Evolutionary conservation across 345 rosid species (phyloP).

Genomic region (Leavenworthia alabamica): DNA sequence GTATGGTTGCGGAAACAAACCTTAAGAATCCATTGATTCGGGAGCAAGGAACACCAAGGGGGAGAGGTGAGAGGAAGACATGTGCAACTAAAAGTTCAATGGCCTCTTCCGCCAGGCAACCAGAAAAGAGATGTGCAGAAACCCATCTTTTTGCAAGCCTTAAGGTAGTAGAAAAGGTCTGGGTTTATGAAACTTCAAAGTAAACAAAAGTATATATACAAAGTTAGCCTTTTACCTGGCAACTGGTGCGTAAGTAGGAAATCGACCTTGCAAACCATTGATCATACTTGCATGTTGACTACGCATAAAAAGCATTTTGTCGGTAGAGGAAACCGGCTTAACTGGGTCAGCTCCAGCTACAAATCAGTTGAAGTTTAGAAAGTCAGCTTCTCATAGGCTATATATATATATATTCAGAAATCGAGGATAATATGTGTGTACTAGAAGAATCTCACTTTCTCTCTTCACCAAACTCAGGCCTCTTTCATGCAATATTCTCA

Average conservation of each 20-base stretch:
- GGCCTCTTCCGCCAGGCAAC: conserved; percentile 82
- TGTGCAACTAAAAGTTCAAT: conserved; percentile 76
- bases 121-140: conserved; percentile 83
- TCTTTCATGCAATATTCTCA: conserved; percentile 81
- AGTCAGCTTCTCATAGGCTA: conserved; percentile 13
- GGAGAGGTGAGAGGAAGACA: conserved; percentile 72
- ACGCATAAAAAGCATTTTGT: conserved; percentile 58
- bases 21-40: conserved; percentile 83
- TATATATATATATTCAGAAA: not conserved
- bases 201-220: conserved; percentile 1
- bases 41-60: conserved; percentile 71
- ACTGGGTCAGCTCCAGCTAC: conserved; percentile 48
- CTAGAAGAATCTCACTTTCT: conserved; percentile 52
- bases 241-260: conserved; percentile 63
- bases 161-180: conserved; percentile 2
- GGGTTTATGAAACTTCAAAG: conserved; percentile 7
- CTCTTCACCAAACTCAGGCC: conserved; percentile 69
- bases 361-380: conserved; percentile 12
- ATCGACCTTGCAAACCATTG: conserved; percentile 66
- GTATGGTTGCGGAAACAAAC: conserved; percentile 32
- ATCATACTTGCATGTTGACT: conserved; percentile 96
- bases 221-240: conserved; percentile 45
- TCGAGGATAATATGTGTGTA: not conserved
- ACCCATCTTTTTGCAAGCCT: conserved; percentile 98
- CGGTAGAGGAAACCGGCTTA: conserved; percentile 53